Evolutionary conservation across 164 flowering plant genomes (phyloP).

Genomic region (Santalum album): DNA sequence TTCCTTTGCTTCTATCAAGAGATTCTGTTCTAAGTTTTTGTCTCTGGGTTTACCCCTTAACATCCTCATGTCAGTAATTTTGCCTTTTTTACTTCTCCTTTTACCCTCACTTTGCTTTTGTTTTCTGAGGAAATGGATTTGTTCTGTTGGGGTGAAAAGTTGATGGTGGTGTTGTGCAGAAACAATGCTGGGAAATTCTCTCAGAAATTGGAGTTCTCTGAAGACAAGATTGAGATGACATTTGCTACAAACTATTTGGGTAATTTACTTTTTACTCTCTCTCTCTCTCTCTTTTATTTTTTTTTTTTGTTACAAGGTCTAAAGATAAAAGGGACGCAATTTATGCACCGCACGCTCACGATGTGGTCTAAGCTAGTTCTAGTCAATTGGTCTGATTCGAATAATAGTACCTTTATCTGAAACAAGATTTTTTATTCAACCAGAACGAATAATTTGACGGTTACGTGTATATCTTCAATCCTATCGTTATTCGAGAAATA

Average conservation of each 20-base stretch:
- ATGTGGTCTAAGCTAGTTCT: no score
- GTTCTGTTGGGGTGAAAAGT: background rate
- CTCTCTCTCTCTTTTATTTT: no score
- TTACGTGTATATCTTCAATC: no score
- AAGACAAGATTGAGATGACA: constrained; percentile 92
- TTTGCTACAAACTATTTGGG: constrained; percentile 97
- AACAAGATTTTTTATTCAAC: no score
- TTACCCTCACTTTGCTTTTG: background rate
- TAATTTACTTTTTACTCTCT: constrained; percentile 13
- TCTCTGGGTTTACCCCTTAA: constrained; percentile 75
- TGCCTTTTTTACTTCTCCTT: background rate
- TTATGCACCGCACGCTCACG: no score
- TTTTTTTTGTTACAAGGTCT: no score
- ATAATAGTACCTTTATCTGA: no score
- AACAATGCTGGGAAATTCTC: constrained; percentile 92
- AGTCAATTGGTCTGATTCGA: no score
- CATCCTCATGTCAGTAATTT: constrained; percentile 68
- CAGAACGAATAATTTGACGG: no score
- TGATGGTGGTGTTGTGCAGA: constrained; percentile 36
- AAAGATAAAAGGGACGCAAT: no score
- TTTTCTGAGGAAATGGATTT: no score
- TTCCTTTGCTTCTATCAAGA: constrained; percentile 67
- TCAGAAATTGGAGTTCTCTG: constrained; percentile 72
- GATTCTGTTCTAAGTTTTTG: constrained; percentile 63
- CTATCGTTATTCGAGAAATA: no score